Percentiles rank a stretch among this genome's conserved stretches.
Evolutionary conservation across 108 stramenopile genomes (phyloP).

Genomic region (Skeletonema grethae): DNA sequence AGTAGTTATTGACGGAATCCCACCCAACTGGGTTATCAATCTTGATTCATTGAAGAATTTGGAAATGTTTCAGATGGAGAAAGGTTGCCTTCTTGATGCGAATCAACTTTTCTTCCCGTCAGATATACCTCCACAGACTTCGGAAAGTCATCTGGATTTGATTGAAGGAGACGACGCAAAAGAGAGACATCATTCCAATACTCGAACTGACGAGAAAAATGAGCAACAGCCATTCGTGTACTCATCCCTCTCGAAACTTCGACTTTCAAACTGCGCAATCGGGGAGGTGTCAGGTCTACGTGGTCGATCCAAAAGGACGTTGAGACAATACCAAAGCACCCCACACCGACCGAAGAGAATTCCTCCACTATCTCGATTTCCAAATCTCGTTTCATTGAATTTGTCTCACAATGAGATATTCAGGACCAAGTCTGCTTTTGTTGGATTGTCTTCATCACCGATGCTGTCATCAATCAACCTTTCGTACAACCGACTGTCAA

Average conservation of each 20-base stretch:
- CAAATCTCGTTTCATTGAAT: constrained; percentile 60
- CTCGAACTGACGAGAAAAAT: neutral
- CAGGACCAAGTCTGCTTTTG: constrained; percentile 53
- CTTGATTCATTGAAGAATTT: constrained; percentile 51
- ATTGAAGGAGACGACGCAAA: neutral
- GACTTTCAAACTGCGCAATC: constrained; percentile 60
- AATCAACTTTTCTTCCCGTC: constrained; percentile 49
- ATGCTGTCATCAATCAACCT: constrained; percentile 64
- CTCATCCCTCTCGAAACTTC: constrained; percentile 56
- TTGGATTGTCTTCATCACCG: constrained; percentile 53
- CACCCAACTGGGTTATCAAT: constrained; percentile 65
- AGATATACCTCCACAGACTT: neutral
- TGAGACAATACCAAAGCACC: neutral
- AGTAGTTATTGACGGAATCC: constrained; percentile 70
- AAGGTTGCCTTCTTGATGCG: constrained; percentile 59
- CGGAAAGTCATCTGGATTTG: constrained; percentile 2
- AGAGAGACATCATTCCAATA: neutral
- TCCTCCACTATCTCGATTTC: constrained; percentile 48
- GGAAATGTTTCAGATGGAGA: constrained; percentile 66
- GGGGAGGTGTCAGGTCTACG: constrained; percentile 60
- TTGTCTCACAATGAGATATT: constrained; percentile 73
- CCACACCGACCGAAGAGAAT: constrained; percentile 1
- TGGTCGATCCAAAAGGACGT: constrained; percentile 17
- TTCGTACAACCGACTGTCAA: constrained; percentile 63
- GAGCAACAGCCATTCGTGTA: constrained; percentile 20